Percentiles rank a stretch among this genome's conserved stretches.
These are phyloP conservation scores for Colletotrichum sp. DNA, from an alignment of 2,329 filamentous ascomycete genomes.

Conservation along the genomic window DNA sequence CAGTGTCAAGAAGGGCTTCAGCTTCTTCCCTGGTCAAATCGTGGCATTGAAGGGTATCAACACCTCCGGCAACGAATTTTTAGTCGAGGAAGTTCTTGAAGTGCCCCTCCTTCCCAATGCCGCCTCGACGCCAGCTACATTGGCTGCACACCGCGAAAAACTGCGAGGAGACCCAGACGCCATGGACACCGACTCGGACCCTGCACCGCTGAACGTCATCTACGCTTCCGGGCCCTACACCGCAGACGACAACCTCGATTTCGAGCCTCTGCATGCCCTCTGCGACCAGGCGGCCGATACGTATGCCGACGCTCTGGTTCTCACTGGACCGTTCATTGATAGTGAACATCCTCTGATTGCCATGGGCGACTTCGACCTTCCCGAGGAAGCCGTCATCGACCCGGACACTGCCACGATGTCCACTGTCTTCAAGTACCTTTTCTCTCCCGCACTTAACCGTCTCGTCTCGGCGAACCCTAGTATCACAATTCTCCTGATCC, in stretches of 20 bases:
- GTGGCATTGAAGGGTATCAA: conserved; percentile 89
- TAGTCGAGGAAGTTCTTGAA: conserved; percentile 77
- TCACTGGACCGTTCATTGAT: conserved; percentile 90
- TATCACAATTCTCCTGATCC: conserved; percentile 82
- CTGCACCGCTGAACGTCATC: conserved; percentile 76
- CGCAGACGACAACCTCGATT: conserved; percentile 89
- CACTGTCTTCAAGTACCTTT: conserved; percentile 82
- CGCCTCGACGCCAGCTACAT: conserved; percentile 68
- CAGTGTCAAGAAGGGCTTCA: conserved; percentile 62
- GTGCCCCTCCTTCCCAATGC: conserved; percentile 77
- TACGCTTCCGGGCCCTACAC: conserved; percentile 90
- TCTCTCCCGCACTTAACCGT: conserved; percentile 74
- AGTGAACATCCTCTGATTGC: conserved; percentile 88
- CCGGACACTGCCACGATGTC: conserved; percentile 80
- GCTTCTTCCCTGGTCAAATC: conserved; percentile 94
- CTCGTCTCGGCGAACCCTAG: conserved; percentile 74
- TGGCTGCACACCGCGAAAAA: conserved; percentile 73
- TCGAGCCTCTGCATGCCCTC: conserved; percentile 83
- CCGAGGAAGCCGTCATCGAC: conserved; percentile 69
- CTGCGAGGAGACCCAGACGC: conserved; percentile 69
- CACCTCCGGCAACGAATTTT: conserved; percentile 82
- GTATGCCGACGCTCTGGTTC: conserved; percentile 78
- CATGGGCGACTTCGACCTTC: conserved; percentile 78
- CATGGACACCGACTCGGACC: conserved; percentile 60
- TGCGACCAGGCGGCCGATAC: conserved; percentile 78